Percentiles rank a stretch among this genome's conserved stretches.
Conservation (phyloP, 176 grass and related monocot genomes). For the Avena atlantica region DNA sequence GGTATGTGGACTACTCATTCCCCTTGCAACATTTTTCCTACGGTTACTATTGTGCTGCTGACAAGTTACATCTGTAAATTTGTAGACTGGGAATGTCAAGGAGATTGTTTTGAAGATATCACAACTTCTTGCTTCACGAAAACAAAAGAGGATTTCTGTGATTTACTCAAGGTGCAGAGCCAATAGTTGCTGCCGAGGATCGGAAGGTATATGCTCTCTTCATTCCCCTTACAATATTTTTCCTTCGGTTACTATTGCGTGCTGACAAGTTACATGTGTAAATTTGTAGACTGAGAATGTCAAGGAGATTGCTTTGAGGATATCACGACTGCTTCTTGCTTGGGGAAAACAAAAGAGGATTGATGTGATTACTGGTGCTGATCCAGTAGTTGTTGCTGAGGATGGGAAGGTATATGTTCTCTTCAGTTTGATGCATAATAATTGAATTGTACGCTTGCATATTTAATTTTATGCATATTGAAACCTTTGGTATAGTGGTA, state of each 20-base stretch:
- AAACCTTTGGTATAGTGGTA: not conserved
- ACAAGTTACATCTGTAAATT: conserved; percentile 39
- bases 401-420: conserved; percentile 74
- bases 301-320: conserved; percentile 87
- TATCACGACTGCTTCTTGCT: conserved; percentile 76
- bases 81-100: conserved; percentile 85
- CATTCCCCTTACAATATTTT: too few species aligned
- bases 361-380: conserved; percentile 83
- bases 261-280: not conserved
- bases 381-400: conserved; percentile 85
- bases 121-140: conserved; percentile 61
- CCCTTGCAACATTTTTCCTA: not conserved
- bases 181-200: too few species aligned
- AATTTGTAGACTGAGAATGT: conserved; percentile 82
- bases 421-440: not conserved
- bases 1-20: too few species aligned
- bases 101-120: conserved; percentile 93
- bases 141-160: conserved; percentile 76
- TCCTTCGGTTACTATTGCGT: too few species aligned
- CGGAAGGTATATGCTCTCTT: too few species aligned
- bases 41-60: conserved; percentile 15
- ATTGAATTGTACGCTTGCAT: not conserved
- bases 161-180: conserved; percentile 72
- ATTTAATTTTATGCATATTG: not conserved
- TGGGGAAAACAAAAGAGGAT: conserved; percentile 72